Evolutionary conservation across 176 grass and related monocot species (phyloP), one percentile per base, ranked within the genome.

Genomic region (Saccharum spontaneum): DNA sequence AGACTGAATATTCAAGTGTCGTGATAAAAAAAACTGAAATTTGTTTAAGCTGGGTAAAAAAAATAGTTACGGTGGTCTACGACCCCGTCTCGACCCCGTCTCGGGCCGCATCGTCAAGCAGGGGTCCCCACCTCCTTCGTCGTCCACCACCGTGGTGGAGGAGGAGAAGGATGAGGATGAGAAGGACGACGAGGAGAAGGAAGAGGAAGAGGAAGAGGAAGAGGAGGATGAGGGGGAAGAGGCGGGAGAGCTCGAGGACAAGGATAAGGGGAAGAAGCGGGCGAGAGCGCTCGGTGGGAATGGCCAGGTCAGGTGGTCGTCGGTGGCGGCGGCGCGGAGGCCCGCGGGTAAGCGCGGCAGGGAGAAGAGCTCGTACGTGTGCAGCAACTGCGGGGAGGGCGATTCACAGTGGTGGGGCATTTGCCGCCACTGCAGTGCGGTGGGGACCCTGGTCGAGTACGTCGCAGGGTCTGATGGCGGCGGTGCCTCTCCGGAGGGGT

Each of bases 381-480:
- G 95, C 85, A 77, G 78, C 57, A 69, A 87, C 13, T 98, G 95
- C 79, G 83, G 85, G 49, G 87, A 75, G 38, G 84, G 40, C 10
- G 76, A 77, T 3, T 85, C 88, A 30, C 89, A 98, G 80, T 98
- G 95, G 95, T 95, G 95, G 95, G 93, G 95, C 11, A 57, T 0
- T 7, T 98, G 93, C 82, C 88, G 79, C 10, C 30, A 77, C 62
- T 98, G 95, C 84, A 0, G 11, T 0, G 57, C 77, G 2, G 4
- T 4, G 7, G 85, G 85, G 23, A 82, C 87, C 5, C 1, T 98
- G 3, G 82, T 20, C 0, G 7, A 70, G 39, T 94, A 64, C 36
- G 3, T 65, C 26, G 13, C 62, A 4, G 54, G 71, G 59, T 0
- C 63, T 1, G 76, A 48, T 1, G 14, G 49, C 8, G 10, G 20